A percentile compares a stretch with the other conserved stretches of the same genome.
phyloP scores from a whole-genome alignment of 2,329 filamentous ascomycete species.

The Monilinia fructicola region DNA sequence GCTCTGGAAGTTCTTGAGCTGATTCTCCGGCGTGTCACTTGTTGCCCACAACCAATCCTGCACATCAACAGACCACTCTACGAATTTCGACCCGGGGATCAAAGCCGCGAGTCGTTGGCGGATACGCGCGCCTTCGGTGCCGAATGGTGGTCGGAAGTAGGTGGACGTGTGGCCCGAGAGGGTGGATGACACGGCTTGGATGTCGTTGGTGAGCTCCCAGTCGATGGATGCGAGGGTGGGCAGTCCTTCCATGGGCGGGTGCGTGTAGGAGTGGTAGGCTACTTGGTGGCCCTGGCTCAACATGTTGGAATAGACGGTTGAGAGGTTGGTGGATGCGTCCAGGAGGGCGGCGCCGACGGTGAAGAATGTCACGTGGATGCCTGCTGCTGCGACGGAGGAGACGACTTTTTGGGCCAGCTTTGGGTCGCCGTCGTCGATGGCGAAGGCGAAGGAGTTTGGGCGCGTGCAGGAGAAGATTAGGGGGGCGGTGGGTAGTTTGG shows the following conservation, averaged over 20 bases:
- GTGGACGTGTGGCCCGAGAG: slow-evolving; percentile 43
- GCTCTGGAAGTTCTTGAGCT: slow-evolving; percentile 63
- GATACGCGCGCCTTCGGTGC: slow-evolving; percentile 65
- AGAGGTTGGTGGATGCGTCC: slow-evolving; percentile 59
- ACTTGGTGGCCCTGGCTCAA: slow-evolving; percentile 62
- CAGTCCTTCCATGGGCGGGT: slow-evolving; percentile 64
- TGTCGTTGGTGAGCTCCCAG: slow-evolving; percentile 61
- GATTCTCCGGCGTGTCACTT: slow-evolving; percentile 61
- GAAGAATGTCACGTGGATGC: slow-evolving; percentile 69
- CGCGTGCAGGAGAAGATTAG: slow-evolving; percentile 64
- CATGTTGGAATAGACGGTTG: slow-evolving; percentile 64
- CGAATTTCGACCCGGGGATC: slow-evolving; percentile 55
- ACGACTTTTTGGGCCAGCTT: slow-evolving; percentile 59
- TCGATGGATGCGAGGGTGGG: slow-evolving; percentile 54
- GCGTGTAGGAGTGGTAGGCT: slow-evolving; percentile 66
- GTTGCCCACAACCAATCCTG: slow-evolving; percentile 70
- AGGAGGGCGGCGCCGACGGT: slow-evolving; percentile 64
- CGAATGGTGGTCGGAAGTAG: slow-evolving; percentile 71
- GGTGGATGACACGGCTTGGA: slow-evolving; percentile 47
- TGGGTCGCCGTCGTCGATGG: slow-evolving; percentile 68
- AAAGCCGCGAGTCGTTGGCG: slow-evolving; percentile 58
- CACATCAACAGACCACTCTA: slow-evolving; percentile 69
- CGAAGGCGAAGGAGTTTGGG: slow-evolving; percentile 70
- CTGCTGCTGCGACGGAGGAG: slow-evolving; percentile 58
- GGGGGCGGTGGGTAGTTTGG: slow-evolving; percentile 60